A percentile compares a stretch with the other conserved stretches of the same genome.
phyloP scores from a whole-genome alignment of 1,284 basidiomycete genomes.

The Stygiomarasmius scandens region DNA sequence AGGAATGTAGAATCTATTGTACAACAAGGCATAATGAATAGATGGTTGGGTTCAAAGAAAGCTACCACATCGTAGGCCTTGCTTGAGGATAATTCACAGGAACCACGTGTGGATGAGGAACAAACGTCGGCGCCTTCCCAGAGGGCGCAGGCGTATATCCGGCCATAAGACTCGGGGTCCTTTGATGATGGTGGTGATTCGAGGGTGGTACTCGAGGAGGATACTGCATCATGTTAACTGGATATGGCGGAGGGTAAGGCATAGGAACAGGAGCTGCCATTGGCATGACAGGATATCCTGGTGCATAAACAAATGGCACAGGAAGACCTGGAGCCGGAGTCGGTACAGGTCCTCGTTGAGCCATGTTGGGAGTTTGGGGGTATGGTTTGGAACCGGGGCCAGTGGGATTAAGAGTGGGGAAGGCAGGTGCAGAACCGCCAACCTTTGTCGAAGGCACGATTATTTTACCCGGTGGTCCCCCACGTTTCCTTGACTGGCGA shows the following conservation, averaged over 20 bases:
- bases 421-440: not conserved
- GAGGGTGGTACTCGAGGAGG: not conserved
- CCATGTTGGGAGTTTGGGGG: not conserved
- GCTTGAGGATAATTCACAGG: not conserved
- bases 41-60: not conserved
- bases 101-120: not conserved
- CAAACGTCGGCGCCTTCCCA: not conserved
- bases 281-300: not conserved
- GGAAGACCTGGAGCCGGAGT: not conserved
- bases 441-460: not conserved
- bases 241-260: not conserved
- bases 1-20: not conserved
- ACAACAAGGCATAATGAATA: not conserved
- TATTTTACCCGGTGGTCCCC: not conserved
- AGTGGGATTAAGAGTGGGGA: slow-evolving; percentile 7
- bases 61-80: not conserved
- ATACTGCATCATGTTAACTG: not conserved
- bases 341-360: not conserved
- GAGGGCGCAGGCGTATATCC: not conserved
- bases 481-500: slow-evolving; percentile 1
- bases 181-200: slow-evolving; percentile 6
- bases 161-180: not conserved
- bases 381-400: not conserved
- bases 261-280: not conserved
- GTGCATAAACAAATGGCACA: not conserved